Base-by-base conservation (phyloP, 768 basidiomycete species). In the Dentipellis fragilis region DNA sequence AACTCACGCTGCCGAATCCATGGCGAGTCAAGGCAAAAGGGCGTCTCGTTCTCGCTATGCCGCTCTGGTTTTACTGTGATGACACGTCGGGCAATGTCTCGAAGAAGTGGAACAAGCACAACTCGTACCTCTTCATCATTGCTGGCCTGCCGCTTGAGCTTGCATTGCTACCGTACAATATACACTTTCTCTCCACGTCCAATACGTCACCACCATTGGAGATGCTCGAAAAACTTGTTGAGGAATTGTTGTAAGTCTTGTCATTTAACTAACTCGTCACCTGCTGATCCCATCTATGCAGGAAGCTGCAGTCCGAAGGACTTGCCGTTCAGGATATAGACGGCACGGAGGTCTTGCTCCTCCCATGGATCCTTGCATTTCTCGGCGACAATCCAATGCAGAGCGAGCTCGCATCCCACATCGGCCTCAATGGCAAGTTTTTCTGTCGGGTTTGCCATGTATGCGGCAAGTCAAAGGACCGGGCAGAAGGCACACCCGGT, bases 101-200 rank as follows among this genome's bases (percentile, higher is more conserved):
- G 0, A 78, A 78, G 58, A 74, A 75, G 57, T 77, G 75, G 75
- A 78, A 77, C 56, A 66, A 72, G 51, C 75, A 76, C 52, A 74
- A 76, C 56, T 67, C 62, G 4, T 70, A 72, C 47, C 64, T 75
- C 0, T 69, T 74, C 45, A 71, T 68, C 0, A 58, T 64, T 1
- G 73, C 73, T 10, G 73, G 74, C 1, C 65, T 76, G 0, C 72
- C 72, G 0, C 67, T 62, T 0, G 55, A 56, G 7, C 48, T 69
- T 1, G 51, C 59, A 0, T 65, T 70, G 5, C 58, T 65, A 40
- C 69, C 71, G 35, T 71, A 66, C 49, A 72, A 75, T 57, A 62
- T 75, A 3, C 72, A 75, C 59, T 75, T 75, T 57, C 52, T 75
- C 0, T 66, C 59, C 6, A 76, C 74, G 0, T 77, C 75, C 0